phyloP scores from a whole-genome alignment of 116 monocot genomes.

The Iris pallida region DNA sequence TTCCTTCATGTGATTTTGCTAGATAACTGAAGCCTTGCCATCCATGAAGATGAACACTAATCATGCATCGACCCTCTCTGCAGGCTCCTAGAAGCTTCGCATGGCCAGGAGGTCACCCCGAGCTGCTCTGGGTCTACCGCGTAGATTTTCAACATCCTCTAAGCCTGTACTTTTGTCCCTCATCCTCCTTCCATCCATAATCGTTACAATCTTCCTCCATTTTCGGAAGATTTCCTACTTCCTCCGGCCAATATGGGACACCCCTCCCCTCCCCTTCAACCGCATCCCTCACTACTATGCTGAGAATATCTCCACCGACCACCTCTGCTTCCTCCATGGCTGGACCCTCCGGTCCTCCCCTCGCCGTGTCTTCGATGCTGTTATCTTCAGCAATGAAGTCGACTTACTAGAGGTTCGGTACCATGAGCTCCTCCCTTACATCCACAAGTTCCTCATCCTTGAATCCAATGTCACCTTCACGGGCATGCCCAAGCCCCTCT shows the following conservation, averaged over 20 bases:
- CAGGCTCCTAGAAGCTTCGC: background rate
- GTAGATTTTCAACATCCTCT: background rate
- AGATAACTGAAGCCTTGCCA: too few species aligned
- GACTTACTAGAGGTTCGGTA: conserved; percentile 79
- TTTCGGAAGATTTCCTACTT: conserved; percentile 54
- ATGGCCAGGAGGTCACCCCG: conserved; percentile 14
- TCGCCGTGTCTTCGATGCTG: conserved; percentile 70
- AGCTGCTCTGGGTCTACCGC: background rate
- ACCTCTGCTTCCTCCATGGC: conserved; percentile 77
- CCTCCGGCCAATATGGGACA: conserved; percentile 90
- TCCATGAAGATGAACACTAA: too few species aligned
- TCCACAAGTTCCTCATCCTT: conserved; percentile 65
- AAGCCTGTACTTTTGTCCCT: background rate
- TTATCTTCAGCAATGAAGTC: conserved; percentile 88
- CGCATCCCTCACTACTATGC: conserved; percentile 67
- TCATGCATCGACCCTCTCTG: conserved; percentile 1
- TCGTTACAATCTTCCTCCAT: conserved; percentile 24
- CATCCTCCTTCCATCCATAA: conserved; percentile 19
- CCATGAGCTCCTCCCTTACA: conserved; percentile 54
- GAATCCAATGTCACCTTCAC: conserved; percentile 90
- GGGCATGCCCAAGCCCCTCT: conserved; percentile 53
- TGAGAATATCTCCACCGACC: conserved; percentile 38
- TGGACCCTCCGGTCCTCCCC: conserved; percentile 51
- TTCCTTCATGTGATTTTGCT: too few species aligned
- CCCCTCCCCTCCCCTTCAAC: conserved; percentile 72